Base-by-base conservation (phyloP, 108 stramenopile species). In the Pseudonitzschia multistriata region DNA sequence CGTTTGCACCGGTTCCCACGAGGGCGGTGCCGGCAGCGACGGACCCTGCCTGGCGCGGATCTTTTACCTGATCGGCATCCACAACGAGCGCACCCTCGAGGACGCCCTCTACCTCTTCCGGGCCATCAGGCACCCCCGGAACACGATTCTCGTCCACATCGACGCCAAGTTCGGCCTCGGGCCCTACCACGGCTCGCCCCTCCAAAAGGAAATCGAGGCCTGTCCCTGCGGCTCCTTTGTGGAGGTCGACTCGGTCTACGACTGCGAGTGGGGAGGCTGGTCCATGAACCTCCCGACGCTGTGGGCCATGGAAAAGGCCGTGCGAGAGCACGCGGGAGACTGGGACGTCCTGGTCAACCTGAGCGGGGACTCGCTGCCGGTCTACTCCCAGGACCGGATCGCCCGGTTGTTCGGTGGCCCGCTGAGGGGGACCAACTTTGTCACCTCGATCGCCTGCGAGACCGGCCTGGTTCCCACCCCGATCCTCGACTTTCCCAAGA, bases 311-410 rank as follows among this genome's bases (percentile, higher is more conserved):
- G 83, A 90, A 68, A 53, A 73, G 53, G 77, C 78, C 13, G 66
- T 75, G 21, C 57, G 54, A 36, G 45, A 69, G 24, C 83, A 73
- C 35, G 56, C 48, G n/a, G 77, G 68, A 17, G 42, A 82, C 15
- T 91, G 90, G 90, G 91, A 95, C 70, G 82, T 89, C 25, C 92
- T 85, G 34, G 77, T 91, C 60, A 95, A 92, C 67, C 73, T 95
- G 14, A 86, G 88, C 48, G 91, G 91, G 25, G 94, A 95, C 66
- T 79, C 89, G 28, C 53, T 90, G 25, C 91, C 91, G 11, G 87
- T 92, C 21, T 83, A 92, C 34, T 81, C 83, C 1, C 75, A 83
- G 3, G 62, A 72, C 27, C 70, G 80, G 17, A 85, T 92, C 34
- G 68, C 83, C 8, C 48, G 71, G 63, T 67, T 89, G 42, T 87